Evolutionary conservation across 805 yeast species (phyloP), one percentile per base, ranked within the genome.

Genomic region (Middelhovenomyces tepae): DNA sequence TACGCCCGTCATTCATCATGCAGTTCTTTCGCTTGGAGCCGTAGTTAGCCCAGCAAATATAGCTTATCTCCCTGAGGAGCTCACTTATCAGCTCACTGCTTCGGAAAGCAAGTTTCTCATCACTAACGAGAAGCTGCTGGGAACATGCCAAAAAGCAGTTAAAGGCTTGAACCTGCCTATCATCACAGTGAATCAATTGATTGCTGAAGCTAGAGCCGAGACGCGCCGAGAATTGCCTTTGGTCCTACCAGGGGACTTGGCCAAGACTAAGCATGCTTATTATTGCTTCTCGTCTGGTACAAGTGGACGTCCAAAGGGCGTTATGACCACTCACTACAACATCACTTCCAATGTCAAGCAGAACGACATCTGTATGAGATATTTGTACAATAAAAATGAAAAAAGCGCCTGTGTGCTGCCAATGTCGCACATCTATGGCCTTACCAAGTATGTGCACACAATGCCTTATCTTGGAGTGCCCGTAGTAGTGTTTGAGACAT

Each of bases 281-380:
- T 42, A 47, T 20, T 46, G 53, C 35, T 50, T 43, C 36, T 44
- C 53, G 10, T 45, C 51, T 6, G 55, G 55, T 8, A 47, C 54
- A 8, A 39, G 48, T 5, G 85, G 86, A 38, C 68, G 71, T 22
- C 84, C 86, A 37, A 79, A 79, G 57, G 87, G 87, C 48, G 87
- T 76, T 21, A 72, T 73, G 17, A 56, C 78, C 40, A 65, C 69
- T 19, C 84, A 78, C 42, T 51, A 49, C 28, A 73, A 71, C 38
- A 61, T 69, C 13, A 60, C 58, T 13, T 51, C 64, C 16, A 57
- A 57, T 28, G 43, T 59, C n/a, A 39, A 45, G 21, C 42, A 39
- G 15, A 9, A 18, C 21, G 7, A 14, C 8, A n/a, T 22, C 26
- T 16, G 18, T 28, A 17, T 31, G 16, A 16, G 21, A 38, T 15